Conservation (phyloP, 441 rosid genomes). For the Euphorbia schlechtendalii region DNA sequence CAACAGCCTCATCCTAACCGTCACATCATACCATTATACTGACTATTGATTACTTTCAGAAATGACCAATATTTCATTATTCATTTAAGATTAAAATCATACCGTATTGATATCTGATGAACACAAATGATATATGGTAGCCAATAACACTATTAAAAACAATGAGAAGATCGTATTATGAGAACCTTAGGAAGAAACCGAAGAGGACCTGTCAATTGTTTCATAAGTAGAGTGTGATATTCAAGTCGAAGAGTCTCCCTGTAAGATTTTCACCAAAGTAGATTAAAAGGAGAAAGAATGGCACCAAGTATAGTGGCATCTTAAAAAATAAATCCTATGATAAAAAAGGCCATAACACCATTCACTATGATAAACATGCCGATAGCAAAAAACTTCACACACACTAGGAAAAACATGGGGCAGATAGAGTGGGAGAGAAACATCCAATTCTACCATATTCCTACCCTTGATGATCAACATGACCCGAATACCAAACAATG, state of each 20-base stretch:
- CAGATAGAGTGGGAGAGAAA: not conserved
- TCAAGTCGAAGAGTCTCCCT: conserved; percentile 83
- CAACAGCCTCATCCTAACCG: conserved; percentile 79
- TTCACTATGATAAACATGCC: not conserved
- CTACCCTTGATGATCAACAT: not conserved
- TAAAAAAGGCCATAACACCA: not conserved
- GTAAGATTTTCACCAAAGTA: conserved; percentile 25
- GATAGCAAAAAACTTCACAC: not conserved
- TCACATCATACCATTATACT: not conserved
- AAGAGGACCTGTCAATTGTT: conserved; percentile 75
- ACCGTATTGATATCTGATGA: no score
- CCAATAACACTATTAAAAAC: not conserved
- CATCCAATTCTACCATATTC: not conserved
- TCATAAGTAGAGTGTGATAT: conserved; percentile 57
- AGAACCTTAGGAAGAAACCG: conserved; percentile 77
- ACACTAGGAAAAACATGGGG: not conserved
- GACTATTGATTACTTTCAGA: not conserved
- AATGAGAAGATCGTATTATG: not conserved
- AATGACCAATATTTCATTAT: no score
- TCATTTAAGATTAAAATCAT: no score
- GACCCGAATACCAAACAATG: not conserved
- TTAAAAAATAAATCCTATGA: not conserved
- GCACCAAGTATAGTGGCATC: not conserved
- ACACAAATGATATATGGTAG: not conserved
- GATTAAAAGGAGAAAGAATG: no score